A percentile compares a stretch with the other conserved stretches of the same genome.
These are phyloP conservation scores for Alternaria consortialis DNA, from an alignment of 2,329 filamentous ascomycete species.

Conservation along the genomic window DNA sequence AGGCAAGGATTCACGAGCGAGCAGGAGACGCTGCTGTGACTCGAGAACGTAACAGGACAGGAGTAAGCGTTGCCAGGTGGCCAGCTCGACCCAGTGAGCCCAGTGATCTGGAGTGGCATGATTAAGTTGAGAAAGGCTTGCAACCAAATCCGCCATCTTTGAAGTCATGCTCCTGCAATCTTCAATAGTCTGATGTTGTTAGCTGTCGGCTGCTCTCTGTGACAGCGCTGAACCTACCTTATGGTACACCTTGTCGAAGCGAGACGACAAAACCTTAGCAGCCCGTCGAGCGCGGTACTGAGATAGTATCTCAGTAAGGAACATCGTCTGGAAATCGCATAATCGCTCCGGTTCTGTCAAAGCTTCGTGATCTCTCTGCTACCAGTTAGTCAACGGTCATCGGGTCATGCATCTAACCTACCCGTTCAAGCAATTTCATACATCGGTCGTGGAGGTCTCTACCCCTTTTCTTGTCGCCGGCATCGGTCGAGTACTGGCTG, in stretches of 20 bases:
- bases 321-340: conserved; percentile 56
- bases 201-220: conserved; percentile 3
- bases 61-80: conserved; percentile 50
- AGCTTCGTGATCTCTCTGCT: conserved; percentile 38
- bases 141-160: conserved; percentile 26
- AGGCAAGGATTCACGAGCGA: conserved; percentile 35
- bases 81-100: conserved; percentile 45
- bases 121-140: conserved; percentile 28
- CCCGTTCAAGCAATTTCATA: conserved; percentile 52
- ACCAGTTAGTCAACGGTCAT: conserved; percentile 24
- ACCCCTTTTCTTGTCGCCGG: conserved; percentile 47
- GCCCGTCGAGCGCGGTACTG: conserved; percentile 54
- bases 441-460: conserved; percentile 54
- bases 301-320: conserved; percentile 55
- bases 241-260: conserved; percentile 51
- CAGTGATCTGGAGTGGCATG: conserved; percentile 38
- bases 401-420: conserved; percentile 15
- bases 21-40: conserved; percentile 47
- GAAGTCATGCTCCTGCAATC: conserved; percentile 29
- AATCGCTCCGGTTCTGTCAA: conserved; percentile 41
- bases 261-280: conserved; percentile 47
- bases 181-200: conserved; percentile 32
- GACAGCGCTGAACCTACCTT: conserved; percentile 32
- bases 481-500: conserved; percentile 50
- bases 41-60: conserved; percentile 56